Evolutionary conservation across 352 stramenopile species (phyloP).

Genomic region (Phytophthora agathidicida): DNA sequence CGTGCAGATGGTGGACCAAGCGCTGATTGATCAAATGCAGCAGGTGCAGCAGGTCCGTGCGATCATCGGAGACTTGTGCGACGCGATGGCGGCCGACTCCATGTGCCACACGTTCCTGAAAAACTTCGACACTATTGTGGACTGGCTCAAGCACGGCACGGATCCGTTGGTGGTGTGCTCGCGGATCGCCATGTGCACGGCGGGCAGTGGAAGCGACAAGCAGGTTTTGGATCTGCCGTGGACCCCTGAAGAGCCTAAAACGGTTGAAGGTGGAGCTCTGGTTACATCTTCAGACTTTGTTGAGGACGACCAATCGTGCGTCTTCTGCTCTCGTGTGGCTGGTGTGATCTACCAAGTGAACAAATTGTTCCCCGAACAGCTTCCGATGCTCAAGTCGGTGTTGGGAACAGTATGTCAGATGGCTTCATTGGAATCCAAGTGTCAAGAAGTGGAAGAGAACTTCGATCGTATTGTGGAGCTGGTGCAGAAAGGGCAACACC

Average conservation of each 20-base stretch:
- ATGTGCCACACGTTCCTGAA: constrained; percentile 85
- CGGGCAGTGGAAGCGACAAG: constrained; percentile 17
- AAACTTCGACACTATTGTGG: constrained; percentile 76
- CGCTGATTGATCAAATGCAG: constrained; percentile 59
- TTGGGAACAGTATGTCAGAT: constrained; percentile 53
- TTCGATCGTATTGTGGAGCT: constrained; percentile 68
- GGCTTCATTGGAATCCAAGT: constrained; percentile 47
- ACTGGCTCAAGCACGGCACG: constrained; percentile 78
- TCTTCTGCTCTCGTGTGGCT: constrained; percentile 53
- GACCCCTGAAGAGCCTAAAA: constrained; percentile 9
- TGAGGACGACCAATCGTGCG: constrained; percentile 37
- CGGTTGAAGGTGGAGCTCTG: constrained; percentile 12
- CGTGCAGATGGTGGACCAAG: constrained; percentile 73
- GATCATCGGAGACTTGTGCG: constrained; percentile 80
- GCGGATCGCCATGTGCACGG: constrained; percentile 67
- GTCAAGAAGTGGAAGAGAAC: constrained; percentile 49
- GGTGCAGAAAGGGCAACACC: constrained; percentile 52
- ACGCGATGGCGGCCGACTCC: constrained; percentile 69
- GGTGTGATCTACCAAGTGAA: constrained; percentile 51
- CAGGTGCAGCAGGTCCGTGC: constrained; percentile 70
- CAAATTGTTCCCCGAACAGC: constrained; percentile 38
- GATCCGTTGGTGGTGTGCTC: constrained; percentile 64
- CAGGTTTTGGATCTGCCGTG: constrained; percentile 1
- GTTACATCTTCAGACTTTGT: neutral
- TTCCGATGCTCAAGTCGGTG: constrained; percentile 48